These are phyloP conservation scores for Metarhizium guizhouense DNA, from an alignment of 2,329 filamentous ascomycete genomes.

Conservation along the genomic window DNA sequence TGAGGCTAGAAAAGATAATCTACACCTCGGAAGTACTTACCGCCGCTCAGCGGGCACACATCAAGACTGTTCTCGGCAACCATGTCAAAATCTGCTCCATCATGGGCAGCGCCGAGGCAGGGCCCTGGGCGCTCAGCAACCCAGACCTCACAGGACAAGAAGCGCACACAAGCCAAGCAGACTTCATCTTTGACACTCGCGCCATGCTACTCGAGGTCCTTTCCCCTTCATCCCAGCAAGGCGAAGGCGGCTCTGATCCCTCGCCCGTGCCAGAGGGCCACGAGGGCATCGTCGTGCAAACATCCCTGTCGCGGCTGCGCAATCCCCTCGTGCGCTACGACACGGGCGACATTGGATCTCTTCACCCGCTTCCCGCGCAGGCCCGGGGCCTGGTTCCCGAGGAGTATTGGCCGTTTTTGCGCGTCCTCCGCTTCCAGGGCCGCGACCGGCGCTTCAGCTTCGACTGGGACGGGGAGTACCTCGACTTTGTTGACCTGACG, in stretches of 20 bases:
- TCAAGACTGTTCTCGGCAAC: constrained; percentile 19
- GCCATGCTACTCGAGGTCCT: constrained; percentile 28
- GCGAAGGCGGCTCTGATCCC: constrained; percentile 1
- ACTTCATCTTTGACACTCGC: constrained; percentile 31
- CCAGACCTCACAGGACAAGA: constrained; percentile 17
- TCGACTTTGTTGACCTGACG: constrained; percentile 24
- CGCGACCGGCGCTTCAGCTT: constrained; percentile 35
- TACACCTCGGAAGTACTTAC: constrained; percentile 35
- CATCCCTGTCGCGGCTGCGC: constrained; percentile 28
- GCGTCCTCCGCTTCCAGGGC: constrained; percentile 28
- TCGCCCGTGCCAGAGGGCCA: constrained; percentile 20
- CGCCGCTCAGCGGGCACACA: constrained; percentile 19
- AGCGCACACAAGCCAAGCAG: constrained; percentile 8
- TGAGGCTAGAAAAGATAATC: constrained; percentile 30
- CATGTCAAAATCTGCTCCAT: constrained; percentile 28
- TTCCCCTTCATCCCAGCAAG: constrained; percentile 11
- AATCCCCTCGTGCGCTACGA: constrained; percentile 34
- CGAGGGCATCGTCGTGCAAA: constrained; percentile 29
- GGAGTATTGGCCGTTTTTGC: constrained; percentile 15
- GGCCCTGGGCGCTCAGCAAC: constrained; percentile 26
- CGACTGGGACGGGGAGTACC: constrained; percentile 28
- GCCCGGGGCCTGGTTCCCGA: constrained; percentile 11
- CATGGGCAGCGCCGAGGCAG: constrained; percentile 33
- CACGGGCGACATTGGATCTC: constrained; percentile 30
- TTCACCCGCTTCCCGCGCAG: constrained; percentile 23